Percentiles rank a stretch among this genome's conserved stretches.
These are phyloP conservation scores for Cyclanthera cordifolia DNA, from an alignment of 306 rosid genomes.

Conservation along the genomic window DNA sequence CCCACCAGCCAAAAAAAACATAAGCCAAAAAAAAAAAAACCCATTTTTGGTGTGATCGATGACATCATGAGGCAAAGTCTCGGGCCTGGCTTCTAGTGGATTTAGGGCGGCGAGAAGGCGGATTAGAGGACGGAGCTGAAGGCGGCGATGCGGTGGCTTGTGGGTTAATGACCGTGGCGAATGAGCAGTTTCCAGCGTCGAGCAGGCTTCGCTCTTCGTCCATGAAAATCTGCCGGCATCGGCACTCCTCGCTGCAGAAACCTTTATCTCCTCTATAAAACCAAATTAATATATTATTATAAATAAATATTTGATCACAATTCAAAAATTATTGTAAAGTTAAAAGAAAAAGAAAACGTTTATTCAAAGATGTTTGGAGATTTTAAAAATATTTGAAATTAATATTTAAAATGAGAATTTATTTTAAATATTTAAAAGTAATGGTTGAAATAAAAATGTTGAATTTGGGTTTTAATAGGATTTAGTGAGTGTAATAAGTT, in stretches of 20 bases:
- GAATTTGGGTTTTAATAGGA: too few relatives aligned
- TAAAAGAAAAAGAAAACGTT: too few relatives aligned
- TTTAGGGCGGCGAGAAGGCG: constrained; percentile 28
- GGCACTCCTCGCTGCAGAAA: constrained; percentile 88
- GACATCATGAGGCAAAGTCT: constrained; percentile 30
- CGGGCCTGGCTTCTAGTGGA: constrained; percentile 30
- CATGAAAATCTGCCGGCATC: constrained; percentile 72
- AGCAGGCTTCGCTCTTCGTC: constrained; percentile 57
- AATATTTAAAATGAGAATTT: too few relatives aligned
- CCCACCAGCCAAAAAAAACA: not conserved
- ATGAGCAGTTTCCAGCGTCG: constrained; percentile 32
- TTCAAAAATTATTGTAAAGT: not conserved
- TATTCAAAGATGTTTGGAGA: too few relatives aligned
- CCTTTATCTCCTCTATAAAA: constrained; percentile 73
- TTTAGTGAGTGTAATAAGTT: too few relatives aligned
- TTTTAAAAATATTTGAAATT: too few relatives aligned
- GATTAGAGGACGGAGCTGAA: constrained; percentile 20
- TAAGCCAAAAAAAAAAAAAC: too few relatives aligned
- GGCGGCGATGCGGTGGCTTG: not conserved
- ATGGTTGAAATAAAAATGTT: too few relatives aligned
- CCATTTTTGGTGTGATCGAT: not conserved
- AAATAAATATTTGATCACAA: not conserved
- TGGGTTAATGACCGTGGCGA: constrained; percentile 27
- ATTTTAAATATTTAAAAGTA: too few relatives aligned
- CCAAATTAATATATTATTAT: not conserved